A percentile compares a stretch with the other conserved stretches of the same genome.
Conservation (phyloP, 1,284 basidiomycete genomes). For the Amanita bisporigera region DNA sequence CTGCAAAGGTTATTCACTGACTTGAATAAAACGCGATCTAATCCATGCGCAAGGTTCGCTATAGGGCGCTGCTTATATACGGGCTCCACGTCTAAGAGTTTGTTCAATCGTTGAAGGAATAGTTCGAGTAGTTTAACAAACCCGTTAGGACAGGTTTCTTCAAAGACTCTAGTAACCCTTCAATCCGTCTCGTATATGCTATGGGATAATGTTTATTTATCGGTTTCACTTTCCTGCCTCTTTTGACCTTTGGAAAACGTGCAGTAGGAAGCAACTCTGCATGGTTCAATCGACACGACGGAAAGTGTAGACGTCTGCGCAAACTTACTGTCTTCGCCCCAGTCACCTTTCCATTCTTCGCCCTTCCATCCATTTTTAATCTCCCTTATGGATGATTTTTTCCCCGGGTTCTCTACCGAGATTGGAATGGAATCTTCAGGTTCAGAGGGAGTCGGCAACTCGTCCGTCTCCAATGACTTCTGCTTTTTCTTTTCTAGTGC, state of each 20-base stretch:
- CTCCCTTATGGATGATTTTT: slow-evolving; percentile 5
- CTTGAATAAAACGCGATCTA: slow-evolving; percentile 90
- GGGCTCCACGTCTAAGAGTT: slow-evolving; percentile 53
- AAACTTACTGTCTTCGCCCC: slow-evolving; percentile 42
- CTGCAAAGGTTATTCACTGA: slow-evolving; percentile 43
- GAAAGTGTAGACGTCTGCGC: neutral
- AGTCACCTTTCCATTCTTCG: slow-evolving; percentile 34
- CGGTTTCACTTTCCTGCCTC: neutral
- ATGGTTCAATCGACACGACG: neutral
- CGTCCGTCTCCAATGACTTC: neutral
- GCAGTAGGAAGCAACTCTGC: slow-evolving; percentile 18
- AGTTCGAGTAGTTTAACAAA: slow-evolving; percentile 11
- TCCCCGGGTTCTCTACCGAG: no score
- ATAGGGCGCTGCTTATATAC: slow-evolving; percentile 60
- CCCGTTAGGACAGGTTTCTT: slow-evolving; percentile 31
- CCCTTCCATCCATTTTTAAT: slow-evolving; percentile 14
- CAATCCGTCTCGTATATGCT: slow-evolving; percentile 42
- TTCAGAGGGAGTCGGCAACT: neutral
- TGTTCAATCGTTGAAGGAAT: neutral
- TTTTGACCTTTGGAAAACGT: neutral
- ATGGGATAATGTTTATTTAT: slow-evolving; percentile 7
- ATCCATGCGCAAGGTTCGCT: slow-evolving; percentile 74
- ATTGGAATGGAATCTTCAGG: no score
- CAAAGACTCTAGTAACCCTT: slow-evolving; percentile 49
- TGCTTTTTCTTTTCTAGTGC: neutral